Base-by-base conservation (phyloP, 192 early-diverging fungal species). In the Coemansia sp. region DNA sequence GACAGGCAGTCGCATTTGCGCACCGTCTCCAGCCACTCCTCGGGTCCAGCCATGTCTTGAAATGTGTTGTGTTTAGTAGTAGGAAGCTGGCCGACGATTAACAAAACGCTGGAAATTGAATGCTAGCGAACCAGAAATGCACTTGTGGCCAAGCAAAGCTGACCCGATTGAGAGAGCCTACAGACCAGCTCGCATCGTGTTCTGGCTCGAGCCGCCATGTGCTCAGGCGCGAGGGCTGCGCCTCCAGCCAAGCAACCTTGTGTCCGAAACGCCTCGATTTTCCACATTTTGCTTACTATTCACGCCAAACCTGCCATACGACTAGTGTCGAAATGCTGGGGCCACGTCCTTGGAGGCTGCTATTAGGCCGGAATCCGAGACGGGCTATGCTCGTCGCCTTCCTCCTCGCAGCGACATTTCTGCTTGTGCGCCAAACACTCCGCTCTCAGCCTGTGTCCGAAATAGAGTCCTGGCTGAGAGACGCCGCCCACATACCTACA, bases 1-100 rank as follows among this genome's bases (percentile, higher is more conserved):
- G 93, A 89, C 35, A 99, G 83, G 67, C 92, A 96, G 76, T 97
- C 91, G 81, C 97, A 96, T 87, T 93, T 90, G 67, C 91, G 91
- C 38, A 98, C 90, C 17, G 84, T 90, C 49, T 89, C 91, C 45
- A 99, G 89, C 98, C 98, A 99, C 86, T 99, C 94, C 68, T 94
- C 95, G 43, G 95, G 96, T 58, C 91, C 93, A 63, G 86, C 79
- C 70, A 76, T 72, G 24, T 51, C 24, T 51, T 71, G 6, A 39
- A 17, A 37, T 29, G 4, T 51, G 32, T 46, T 22, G 45, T 20
- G 7, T 38, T 40, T 35, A 62, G 49, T 36, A 32, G 61, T 24
- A 20, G 25, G 27, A 61, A 36, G 43, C 15, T 37, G 8, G 32
- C 17, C 17, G 31, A 10, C 24, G 45, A 14, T 2, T 15, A 25